These are phyloP conservation scores for Ciborinia camelliae DNA, from an alignment of 2,329 filamentous ascomycete genomes.

Conservation along the genomic window DNA sequence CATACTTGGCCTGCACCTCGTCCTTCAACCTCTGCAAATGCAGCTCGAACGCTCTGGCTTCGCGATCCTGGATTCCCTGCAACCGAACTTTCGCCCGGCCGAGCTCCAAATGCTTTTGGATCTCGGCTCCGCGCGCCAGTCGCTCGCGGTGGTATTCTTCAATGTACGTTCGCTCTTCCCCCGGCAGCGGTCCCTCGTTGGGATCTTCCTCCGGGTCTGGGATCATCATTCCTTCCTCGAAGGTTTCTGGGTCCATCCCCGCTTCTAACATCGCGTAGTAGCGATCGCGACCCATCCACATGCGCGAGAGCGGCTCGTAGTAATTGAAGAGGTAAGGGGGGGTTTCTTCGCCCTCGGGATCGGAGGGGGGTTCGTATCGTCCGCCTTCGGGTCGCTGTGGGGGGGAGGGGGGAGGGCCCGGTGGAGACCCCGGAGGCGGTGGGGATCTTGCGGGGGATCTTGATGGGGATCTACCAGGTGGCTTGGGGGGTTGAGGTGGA, in stretches of 20 bases:
- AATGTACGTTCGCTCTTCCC: neutral
- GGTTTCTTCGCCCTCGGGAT: neutral
- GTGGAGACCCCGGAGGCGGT: neutral
- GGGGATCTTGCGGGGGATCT: neutral
- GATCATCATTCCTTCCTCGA: neutral
- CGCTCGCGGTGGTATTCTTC: neutral
- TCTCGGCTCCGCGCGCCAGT: neutral
- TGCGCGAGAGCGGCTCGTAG: conserved; percentile 3
- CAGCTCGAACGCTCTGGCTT: no score
- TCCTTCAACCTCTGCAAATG: no score
- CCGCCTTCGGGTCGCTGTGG: neutral
- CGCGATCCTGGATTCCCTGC: no score
- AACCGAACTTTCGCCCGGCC: no score
- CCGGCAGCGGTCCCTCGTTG: neutral
- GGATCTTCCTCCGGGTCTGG: conserved; percentile 9
- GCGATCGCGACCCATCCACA: conserved; percentile 14
- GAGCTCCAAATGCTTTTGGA: neutral
- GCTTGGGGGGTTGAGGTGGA: neutral
- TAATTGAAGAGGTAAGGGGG: conserved; percentile 1
- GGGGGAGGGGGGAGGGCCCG: neutral
- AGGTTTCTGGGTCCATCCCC: conserved; percentile 7
- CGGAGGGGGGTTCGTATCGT: neutral
- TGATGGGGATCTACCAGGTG: no score
- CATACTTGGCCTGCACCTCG: no score
- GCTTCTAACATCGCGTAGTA: conserved; percentile 7